These are phyloP conservation scores for Kodamaea derodonti DNA, from an alignment of 1,139 yeast genomes.

Conservation along the genomic window DNA sequence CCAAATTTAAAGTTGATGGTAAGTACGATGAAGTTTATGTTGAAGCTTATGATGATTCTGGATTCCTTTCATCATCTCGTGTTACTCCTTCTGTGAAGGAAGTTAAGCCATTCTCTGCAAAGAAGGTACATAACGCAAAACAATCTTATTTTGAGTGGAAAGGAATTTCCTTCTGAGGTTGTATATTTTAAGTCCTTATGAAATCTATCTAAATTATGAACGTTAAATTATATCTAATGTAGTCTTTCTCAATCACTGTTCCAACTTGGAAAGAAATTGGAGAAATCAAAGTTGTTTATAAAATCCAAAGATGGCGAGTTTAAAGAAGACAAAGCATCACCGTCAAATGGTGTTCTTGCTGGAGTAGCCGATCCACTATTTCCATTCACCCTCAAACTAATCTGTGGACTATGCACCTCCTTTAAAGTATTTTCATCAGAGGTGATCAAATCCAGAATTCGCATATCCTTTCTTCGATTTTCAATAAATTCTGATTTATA, in stretches of 20 bases:
- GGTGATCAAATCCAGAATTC: slow-evolving; percentile 15
- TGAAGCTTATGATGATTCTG: slow-evolving; percentile 19
- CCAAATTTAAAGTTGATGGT: slow-evolving; percentile 12
- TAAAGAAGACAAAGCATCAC: slow-evolving; percentile 2
- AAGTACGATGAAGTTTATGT: slow-evolving; percentile 14
- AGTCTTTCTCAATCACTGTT: no score
- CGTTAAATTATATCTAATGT: no score
- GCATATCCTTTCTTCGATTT: slow-evolving; percentile 14
- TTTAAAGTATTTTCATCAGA: slow-evolving; percentile 6
- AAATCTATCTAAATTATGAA: no score
- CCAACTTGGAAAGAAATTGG: slow-evolving; percentile 14
- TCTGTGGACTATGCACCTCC: background rate
- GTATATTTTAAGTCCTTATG: no score
- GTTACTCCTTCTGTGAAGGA: slow-evolving; percentile 4
- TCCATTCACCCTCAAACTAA: background rate
- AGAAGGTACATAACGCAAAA: background rate
- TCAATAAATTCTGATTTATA: slow-evolving; percentile 14
- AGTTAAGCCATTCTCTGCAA: slow-evolving; percentile 3
- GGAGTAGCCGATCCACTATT: slow-evolving; percentile 1
- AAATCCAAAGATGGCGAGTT: slow-evolving; percentile 18
- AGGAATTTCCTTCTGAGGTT: background rate
- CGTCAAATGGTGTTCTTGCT: background rate
- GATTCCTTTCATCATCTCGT: slow-evolving; percentile 10
- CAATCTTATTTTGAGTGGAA: slow-evolving; percentile 1
- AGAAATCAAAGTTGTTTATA: slow-evolving; percentile 18